A percentile compares a stretch with the other conserved stretches of the same genome.
Evolutionary conservation across 108 stramenopile genomes (phyloP).

Genomic region (Cyclotella cryptica): DNA sequence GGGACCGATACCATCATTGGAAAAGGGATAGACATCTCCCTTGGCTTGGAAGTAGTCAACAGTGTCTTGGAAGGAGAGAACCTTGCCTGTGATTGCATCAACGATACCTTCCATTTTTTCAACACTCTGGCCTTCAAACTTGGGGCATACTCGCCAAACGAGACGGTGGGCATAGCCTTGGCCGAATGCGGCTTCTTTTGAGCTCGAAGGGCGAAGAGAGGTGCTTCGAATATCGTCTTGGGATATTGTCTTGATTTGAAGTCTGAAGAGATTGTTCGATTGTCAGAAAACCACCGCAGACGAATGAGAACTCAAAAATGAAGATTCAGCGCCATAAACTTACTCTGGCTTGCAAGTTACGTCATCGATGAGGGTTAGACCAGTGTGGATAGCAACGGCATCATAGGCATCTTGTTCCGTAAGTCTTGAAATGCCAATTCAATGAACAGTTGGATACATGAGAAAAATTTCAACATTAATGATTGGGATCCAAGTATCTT

Average conservation of each 20-base stretch:
- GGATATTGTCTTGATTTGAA: background rate
- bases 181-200: background rate
- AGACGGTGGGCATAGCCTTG: conserved; percentile 11
- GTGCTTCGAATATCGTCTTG: background rate
- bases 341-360: conserved; percentile 17
- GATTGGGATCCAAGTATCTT: background rate
- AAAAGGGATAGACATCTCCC: conserved; percentile 28
- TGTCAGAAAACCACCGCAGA: no score
- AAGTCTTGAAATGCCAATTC: background rate
- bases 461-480: background rate
- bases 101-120: conserved; percentile 22
- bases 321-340: background rate
- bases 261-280: background rate
- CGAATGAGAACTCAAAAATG: background rate
- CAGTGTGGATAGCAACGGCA: conserved; percentile 14
- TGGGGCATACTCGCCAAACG: conserved; percentile 30
- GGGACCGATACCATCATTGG: conserved; percentile 20
- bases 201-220: background rate
- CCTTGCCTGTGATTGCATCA: conserved; percentile 9
- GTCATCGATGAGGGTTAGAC: conserved; percentile 3
- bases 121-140: conserved; percentile 21
- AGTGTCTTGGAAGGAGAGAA: conserved; percentile 19
- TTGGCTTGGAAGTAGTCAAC: conserved; percentile 26
- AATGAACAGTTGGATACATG: background rate
- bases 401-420: background rate